Conservation (phyloP, 108 stramenopile genomes). For the Cyclotella baltica region DNA sequence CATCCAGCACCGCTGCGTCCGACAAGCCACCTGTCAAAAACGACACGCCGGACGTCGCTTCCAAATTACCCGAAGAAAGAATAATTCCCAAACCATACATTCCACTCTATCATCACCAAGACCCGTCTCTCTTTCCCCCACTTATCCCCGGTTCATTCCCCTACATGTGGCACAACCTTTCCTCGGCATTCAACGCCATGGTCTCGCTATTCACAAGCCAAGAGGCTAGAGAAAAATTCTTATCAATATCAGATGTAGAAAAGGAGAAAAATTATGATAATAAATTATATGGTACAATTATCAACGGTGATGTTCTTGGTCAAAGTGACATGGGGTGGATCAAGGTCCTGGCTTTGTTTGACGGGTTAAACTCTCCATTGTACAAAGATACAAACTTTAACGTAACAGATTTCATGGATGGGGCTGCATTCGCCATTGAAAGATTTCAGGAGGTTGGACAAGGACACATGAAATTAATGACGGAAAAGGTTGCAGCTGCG, state of each 20-base stretch:
- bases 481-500: not conserved
- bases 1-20: no score
- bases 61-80: no score
- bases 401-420: conserved; percentile 65
- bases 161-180: conserved; percentile 36
- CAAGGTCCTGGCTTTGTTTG: conserved; percentile 66
- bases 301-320: conserved; percentile 66
- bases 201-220: conserved; percentile 32
- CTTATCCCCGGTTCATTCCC: conserved; percentile 28
- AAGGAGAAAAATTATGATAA: not conserved
- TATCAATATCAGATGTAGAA: conserved; percentile 16
- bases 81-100: no score
- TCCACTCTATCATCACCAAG: conserved; percentile 45
- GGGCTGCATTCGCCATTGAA: conserved; percentile 75
- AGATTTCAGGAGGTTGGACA: conserved; percentile 59
- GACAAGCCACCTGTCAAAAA: no score
- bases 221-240: conserved; percentile 44
- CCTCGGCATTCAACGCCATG: conserved; percentile 30
- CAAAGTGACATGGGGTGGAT: conserved; percentile 69
- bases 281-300: conserved; percentile 49
- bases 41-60: no score
- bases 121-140: conserved; percentile 32
- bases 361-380: conserved; percentile 75
- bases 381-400: conserved; percentile 59
- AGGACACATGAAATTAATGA: conserved; percentile 5